These are phyloP conservation scores for Smittium culicis DNA, from an alignment of 371 early-diverging fungal genomes.

Conservation along the genomic window DNA sequence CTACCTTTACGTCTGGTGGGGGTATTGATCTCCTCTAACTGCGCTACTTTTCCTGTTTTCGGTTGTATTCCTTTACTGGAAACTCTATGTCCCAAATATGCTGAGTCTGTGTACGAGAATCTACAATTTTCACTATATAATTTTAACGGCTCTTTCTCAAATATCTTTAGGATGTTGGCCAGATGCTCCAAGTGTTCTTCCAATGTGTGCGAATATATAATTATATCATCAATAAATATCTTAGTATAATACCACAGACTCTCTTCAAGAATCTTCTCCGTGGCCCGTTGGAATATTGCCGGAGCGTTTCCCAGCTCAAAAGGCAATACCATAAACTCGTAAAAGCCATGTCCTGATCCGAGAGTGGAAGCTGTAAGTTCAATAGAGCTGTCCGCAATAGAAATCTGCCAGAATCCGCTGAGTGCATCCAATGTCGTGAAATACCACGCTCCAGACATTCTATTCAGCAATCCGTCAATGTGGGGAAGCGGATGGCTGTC, in stretches of 20 bases:
- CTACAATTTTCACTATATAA: not conserved
- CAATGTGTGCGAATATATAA: not conserved
- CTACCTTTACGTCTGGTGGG: constrained; percentile 14
- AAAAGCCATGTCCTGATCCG: constrained; percentile 20
- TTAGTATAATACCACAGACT: not conserved
- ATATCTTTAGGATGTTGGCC: not conserved
- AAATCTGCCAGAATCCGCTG: constrained; percentile 18
- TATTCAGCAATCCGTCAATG: constrained; percentile 30
- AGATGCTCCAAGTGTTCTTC: constrained; percentile 7
- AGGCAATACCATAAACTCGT: constrained; percentile 29
- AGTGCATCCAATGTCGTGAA: constrained; percentile 35
- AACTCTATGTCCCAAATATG: constrained; percentile 1
- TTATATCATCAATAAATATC: constrained; percentile 15
- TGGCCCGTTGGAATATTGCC: constrained; percentile 10
- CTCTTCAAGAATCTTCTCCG: not conserved
- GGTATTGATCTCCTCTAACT: constrained; percentile 12
- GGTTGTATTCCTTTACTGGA: constrained; percentile 3
- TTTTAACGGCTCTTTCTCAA: not conserved
- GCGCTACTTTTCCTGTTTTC: constrained; percentile 13
- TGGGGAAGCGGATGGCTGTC: constrained; percentile 32
- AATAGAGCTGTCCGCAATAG: constrained; percentile 11
- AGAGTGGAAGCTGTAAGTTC: constrained; percentile 29
- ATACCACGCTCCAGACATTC: constrained; percentile 10
- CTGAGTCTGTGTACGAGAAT: not conserved
- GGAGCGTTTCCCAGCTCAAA: constrained; percentile 19